Base-by-base conservation (phyloP, 257 asterid genomes). In the Solanum tarijense region DNA sequence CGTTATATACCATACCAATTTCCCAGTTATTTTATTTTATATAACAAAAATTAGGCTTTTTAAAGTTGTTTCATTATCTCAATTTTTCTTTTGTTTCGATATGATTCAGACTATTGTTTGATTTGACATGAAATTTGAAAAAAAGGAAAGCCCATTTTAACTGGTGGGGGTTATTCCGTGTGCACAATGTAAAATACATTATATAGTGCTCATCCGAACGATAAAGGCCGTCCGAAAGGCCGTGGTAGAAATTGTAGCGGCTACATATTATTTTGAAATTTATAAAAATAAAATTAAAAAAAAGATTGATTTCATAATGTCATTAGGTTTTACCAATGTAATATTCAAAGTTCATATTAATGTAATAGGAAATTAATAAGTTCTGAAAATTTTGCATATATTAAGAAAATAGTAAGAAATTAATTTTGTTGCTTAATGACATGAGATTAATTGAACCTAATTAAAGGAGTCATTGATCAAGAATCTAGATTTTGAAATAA, bases 231-330 rank as follows among this genome's bases (percentile, higher is more conserved):
- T n/a, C n/a, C n/a, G n/a, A n/a, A n/a, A n/a, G n/a, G 3, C 0
- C 1, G 0, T 5, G 62, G 3, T 52, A 52, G 60, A 16, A 14
- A 2, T 52, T 52, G 9, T 52, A 52, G 23, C 4, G 10, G 1
- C 0, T 0, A 0, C 0, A 18, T 0, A 0, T 18, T 20, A 52
- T 48, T 48, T 48, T 52, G 62, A 0, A 52, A 52, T 52, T 52
- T 52, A 0, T 0, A 52, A 18, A 52, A 52, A 0, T 6, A 52
- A 6, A 18, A 52, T 13, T 13, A 4, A 18, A 12, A 16, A 14
- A 13, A 16, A 52, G 36, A 35, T 35, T 38, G 43, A 38, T 38
- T 3, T 38, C 21, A 36, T 35, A 36, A 36, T 38, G 20, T 21
- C 62, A 18, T 18, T 55, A 55, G n/a, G 11, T 16, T 5, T 75